Evolutionary conservation across 2,329 filamentous ascomycete species (phyloP).

Genomic region (Epichloe amarillans): DNA sequence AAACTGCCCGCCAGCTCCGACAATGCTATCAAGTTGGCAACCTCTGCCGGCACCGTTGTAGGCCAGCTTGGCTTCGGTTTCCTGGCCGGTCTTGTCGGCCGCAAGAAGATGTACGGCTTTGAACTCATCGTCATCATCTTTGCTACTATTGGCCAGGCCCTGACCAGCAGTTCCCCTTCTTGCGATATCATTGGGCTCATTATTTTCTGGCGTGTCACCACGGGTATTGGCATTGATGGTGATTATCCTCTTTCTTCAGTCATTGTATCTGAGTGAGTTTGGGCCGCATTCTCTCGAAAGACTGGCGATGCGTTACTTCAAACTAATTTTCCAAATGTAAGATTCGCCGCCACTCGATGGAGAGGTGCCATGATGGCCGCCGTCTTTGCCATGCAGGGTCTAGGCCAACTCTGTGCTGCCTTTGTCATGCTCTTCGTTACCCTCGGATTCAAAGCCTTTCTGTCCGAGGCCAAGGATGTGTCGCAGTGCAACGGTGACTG

Average conservation of each 20-base stretch:
- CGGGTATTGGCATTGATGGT: constrained; percentile 34
- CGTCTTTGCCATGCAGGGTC: constrained; percentile 78
- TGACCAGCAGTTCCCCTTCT: constrained; percentile 48
- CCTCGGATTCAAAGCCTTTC: constrained; percentile 53
- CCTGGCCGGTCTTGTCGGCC: constrained; percentile 63
- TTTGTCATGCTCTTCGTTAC: constrained; percentile 66
- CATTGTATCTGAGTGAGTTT: constrained; percentile 64
- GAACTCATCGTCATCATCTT: constrained; percentile 73
- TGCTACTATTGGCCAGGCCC: constrained; percentile 58
- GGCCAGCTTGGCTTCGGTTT: constrained; percentile 72
- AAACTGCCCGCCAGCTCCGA: constrained; percentile 54
- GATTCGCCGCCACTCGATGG: constrained; percentile 68
- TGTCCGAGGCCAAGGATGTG: constrained; percentile 36
- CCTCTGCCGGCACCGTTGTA: constrained; percentile 69
- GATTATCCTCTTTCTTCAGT: constrained; percentile 75
- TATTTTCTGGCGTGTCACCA: constrained; percentile 71
- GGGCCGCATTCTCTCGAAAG: background rate
- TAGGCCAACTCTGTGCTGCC: constrained; percentile 65
- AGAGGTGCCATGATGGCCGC: constrained; percentile 77
- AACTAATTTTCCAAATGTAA: constrained; percentile 4
- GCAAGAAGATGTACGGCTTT: constrained; percentile 60
- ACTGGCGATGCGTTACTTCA: background rate
- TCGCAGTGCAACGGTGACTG: constrained; percentile 36
- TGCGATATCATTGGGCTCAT: constrained; percentile 53
- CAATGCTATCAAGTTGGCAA: constrained; percentile 75